phyloP scores from a whole-genome alignment of 208 protist species.

The Leishmania martiniquensis region DNA sequence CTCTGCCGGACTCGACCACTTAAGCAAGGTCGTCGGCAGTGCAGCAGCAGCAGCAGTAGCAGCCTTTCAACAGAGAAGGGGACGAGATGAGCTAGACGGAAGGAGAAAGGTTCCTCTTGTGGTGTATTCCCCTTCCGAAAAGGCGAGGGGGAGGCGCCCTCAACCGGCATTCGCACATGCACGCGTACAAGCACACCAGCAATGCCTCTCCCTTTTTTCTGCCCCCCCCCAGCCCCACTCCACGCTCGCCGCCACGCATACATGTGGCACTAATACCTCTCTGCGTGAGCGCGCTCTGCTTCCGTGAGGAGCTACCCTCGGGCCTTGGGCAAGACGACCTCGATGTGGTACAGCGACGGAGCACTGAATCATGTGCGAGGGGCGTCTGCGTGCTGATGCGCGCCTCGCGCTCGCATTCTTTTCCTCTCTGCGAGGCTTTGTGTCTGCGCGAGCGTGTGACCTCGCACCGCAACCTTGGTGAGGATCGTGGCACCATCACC shows the following conservation, averaged over 20 bases:
- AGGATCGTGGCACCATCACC: neutral
- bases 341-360: neutral
- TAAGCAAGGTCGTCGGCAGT: slow-evolving; percentile 5
- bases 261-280: neutral
- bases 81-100: slow-evolving; percentile 35
- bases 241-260: neutral
- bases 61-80: slow-evolving; percentile 19
- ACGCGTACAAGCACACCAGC: neutral
- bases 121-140: too few species aligned
- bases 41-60: slow-evolving; percentile 25
- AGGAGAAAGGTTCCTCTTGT: slow-evolving; percentile 16
- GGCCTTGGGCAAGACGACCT: neutral
- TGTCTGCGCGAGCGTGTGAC: neutral
- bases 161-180: neutral
- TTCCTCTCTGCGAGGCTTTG: slow-evolving; percentile 1
- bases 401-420: neutral
- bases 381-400: neutral
- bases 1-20: slow-evolving; percentile 13
- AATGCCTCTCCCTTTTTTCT: neutral
- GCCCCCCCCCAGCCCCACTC: neutral
- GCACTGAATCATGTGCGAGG: neutral
- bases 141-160: neutral
- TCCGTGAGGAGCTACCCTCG: neutral
- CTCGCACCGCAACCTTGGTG: neutral
- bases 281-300: neutral